Conservation (phyloP, 2,329 filamentous ascomycete genomes). For the Orbilia brochopaga region DNA sequence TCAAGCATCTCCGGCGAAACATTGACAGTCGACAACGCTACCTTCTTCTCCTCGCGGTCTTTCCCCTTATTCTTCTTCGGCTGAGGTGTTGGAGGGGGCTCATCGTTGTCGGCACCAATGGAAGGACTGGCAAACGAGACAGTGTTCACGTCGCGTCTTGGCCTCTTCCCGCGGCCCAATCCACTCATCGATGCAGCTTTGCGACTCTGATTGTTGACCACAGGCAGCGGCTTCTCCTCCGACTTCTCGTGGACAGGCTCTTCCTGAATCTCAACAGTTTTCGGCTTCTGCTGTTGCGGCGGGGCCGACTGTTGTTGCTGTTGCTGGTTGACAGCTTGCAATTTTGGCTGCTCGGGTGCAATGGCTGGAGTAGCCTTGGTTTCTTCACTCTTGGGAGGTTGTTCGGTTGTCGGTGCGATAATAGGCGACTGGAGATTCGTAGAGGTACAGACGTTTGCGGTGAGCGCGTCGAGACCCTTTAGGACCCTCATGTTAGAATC, state of each 20-base stretch:
- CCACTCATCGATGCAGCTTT: slow-evolving; percentile 52
- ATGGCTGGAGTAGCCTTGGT: slow-evolving; percentile 54
- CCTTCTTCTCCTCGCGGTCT: slow-evolving; percentile 72
- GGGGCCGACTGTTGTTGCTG: slow-evolving; percentile 22
- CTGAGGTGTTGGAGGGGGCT: slow-evolving; percentile 52
- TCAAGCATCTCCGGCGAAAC: slow-evolving; percentile 54
- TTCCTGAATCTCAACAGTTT: slow-evolving; percentile 54
- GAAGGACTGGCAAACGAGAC: slow-evolving; percentile 53
- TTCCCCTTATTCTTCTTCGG: slow-evolving; percentile 69
- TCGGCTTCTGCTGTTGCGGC: slow-evolving; percentile 54
- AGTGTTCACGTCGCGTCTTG: slow-evolving; percentile 55
- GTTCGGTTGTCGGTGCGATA: slow-evolving; percentile 60
- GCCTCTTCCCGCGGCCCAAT: slow-evolving; percentile 58
- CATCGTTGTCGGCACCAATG: slow-evolving; percentile 52
- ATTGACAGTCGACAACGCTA: slow-evolving; percentile 32
- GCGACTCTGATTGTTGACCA: slow-evolving; percentile 50
- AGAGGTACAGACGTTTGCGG: slow-evolving; percentile 75
- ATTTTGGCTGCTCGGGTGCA: slow-evolving; percentile 51
- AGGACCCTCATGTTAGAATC: slow-evolving; percentile 87
- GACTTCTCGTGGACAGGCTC: slow-evolving; percentile 53
- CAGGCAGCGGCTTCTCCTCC: slow-evolving; percentile 51
- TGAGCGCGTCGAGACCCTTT: slow-evolving; percentile 75
- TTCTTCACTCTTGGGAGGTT: slow-evolving; percentile 58
- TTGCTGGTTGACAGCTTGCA: slow-evolving; percentile 54
- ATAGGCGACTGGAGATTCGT: slow-evolving; percentile 67